Evolutionary conservation across 345 rosid genomes (phyloP).

Genomic region (Bretschneidera sinensis): DNA sequence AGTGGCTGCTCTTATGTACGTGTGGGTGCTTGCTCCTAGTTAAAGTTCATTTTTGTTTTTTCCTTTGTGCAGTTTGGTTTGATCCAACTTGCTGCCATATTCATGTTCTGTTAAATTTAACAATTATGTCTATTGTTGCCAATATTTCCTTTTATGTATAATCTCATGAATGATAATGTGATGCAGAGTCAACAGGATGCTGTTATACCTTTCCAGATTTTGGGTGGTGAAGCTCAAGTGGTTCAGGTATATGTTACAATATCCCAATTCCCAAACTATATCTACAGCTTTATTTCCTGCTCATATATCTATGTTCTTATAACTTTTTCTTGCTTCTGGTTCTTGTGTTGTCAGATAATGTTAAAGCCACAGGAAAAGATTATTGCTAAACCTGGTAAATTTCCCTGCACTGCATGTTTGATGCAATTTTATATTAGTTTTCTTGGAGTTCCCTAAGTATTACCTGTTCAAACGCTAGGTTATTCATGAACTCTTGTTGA

Average conservation of each 20-base stretch:
- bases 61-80: background rate
- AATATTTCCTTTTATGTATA: background rate
- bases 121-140: background rate
- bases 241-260: slow-evolving; percentile 60
- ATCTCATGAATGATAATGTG: slow-evolving; percentile 12
- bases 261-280: background rate
- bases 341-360: slow-evolving; percentile 64
- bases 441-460: background rate
- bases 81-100: background rate
- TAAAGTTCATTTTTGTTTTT: background rate
- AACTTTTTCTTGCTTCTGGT: background rate
- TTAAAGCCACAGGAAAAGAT: slow-evolving; percentile 84
- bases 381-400: slow-evolving; percentile 80
- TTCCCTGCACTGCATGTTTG: background rate
- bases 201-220: slow-evolving; percentile 79
- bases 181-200: slow-evolving; percentile 83
- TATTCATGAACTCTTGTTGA: too few relatives aligned
- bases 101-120: too few relatives aligned
- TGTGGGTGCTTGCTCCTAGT: background rate
- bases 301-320: background rate
- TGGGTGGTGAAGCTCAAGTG: slow-evolving; percentile 99
- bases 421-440: background rate
- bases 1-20: background rate
- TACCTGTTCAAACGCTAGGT: too few relatives aligned
- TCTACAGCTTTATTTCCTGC: background rate